Evolutionary conservation across 371 early-diverging fungal species (phyloP).

Genomic region (Apophysomyces variabilis): DNA sequence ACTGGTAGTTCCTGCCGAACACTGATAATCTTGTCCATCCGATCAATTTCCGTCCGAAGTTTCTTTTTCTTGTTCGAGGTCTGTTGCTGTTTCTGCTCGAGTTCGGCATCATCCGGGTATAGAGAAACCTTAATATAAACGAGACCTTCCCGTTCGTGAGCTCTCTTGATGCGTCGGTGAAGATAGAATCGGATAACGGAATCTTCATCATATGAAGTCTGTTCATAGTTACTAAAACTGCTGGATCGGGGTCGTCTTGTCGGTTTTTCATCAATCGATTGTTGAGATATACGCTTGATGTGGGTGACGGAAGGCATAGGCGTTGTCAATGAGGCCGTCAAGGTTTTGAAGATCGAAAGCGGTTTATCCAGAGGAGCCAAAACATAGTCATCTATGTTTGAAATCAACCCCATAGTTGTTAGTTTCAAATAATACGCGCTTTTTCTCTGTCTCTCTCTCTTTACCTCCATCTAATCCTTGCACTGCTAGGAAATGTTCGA

Average conservation of each 20-base stretch:
- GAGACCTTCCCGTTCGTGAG: constrained; percentile 42
- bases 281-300: constrained; percentile 35
- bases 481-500: constrained; percentile 59
- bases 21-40: constrained; percentile 57
- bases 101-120: constrained; percentile 35
- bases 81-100: constrained; percentile 7
- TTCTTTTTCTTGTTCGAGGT: constrained; percentile 31
- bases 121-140: constrained; percentile 51
- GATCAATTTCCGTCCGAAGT: constrained; percentile 35
- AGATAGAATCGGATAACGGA: constrained; percentile 50
- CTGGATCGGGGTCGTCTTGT: constrained; percentile 41
- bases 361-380: constrained; percentile 62
- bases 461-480: constrained; percentile 66
- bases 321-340: constrained; percentile 64
- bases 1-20: constrained; percentile 38
- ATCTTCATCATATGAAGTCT: constrained; percentile 47
- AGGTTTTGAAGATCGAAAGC: constrained; percentile 59
- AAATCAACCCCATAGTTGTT: neutral
- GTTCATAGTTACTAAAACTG: constrained; percentile 50
- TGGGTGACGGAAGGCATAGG: constrained; percentile 56
- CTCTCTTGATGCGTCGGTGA: constrained; percentile 46
- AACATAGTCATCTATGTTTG: constrained; percentile 54
- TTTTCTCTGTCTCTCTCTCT: neutral
- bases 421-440: too few species aligned
- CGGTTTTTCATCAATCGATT: constrained; percentile 14